A percentile compares a stretch with the other conserved stretches of the same genome.
These are phyloP conservation scores for Arthrinium phaeospermum DNA, from an alignment of 2,329 filamentous ascomycete species.

Conservation along the genomic window DNA sequence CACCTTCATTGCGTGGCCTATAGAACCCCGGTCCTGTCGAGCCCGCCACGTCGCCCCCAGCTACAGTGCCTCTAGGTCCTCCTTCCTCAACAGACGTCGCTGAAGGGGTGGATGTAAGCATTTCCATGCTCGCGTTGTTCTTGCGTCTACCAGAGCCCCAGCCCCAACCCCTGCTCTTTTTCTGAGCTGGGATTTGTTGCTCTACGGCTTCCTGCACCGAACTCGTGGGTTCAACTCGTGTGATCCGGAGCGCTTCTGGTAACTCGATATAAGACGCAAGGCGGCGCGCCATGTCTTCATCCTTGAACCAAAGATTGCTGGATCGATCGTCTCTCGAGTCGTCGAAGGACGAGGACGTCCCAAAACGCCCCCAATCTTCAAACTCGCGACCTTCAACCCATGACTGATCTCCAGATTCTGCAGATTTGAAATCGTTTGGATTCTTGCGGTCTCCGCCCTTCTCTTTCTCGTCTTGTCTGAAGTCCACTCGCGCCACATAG, in stretches of 20 bases:
- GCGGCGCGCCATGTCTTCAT: constrained; percentile 52
- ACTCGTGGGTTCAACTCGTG: constrained; percentile 23
- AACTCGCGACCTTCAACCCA: constrained; percentile 39
- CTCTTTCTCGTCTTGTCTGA: constrained; percentile 2
- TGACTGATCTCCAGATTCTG: constrained; percentile 27
- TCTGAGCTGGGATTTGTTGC: constrained; percentile 36
- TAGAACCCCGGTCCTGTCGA: not conserved
- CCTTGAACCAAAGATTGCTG: constrained; percentile 49
- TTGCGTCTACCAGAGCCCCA: constrained; percentile 31
- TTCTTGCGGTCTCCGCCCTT: not conserved
- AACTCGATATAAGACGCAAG: constrained; percentile 50
- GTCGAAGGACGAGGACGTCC: constrained; percentile 30
- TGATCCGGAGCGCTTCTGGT: constrained; percentile 21
- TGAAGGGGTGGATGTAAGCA: not conserved
- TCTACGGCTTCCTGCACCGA: constrained; percentile 39
- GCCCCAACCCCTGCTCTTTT: constrained; percentile 41
- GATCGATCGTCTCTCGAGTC: not conserved
- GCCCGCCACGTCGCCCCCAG: constrained; percentile 18
- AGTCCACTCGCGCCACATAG: constrained; percentile 29
- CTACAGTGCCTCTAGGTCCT: constrained; percentile 35
- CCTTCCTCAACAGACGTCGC: constrained; percentile 34
- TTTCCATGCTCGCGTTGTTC: not conserved
- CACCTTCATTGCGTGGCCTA: not conserved
- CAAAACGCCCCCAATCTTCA: constrained; percentile 54
- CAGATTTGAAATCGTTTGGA: constrained; percentile 15